phyloP scores from a whole-genome alignment of 805 yeast genomes.

The Wickerhamomyces kurtzmanii region DNA sequence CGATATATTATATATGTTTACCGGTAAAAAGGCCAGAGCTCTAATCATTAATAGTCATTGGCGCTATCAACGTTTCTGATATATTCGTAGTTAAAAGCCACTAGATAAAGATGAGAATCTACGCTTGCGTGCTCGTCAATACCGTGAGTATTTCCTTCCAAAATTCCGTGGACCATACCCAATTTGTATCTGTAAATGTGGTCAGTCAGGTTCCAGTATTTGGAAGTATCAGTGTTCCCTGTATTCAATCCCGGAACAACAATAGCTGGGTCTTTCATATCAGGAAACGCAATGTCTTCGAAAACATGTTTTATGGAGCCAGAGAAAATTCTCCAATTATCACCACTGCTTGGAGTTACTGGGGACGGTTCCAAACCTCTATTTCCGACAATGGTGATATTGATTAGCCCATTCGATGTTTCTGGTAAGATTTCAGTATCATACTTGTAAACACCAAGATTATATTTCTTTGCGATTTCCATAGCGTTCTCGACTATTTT shows the following conservation, averaged over 20 bases:
- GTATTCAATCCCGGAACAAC: conserved; percentile 53
- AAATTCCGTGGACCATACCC: conserved; percentile 23
- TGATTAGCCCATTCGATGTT: no score
- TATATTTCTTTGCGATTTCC: no score
- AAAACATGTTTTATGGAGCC: conserved; percentile 56
- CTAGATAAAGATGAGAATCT: conserved; percentile 40
- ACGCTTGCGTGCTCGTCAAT: conserved; percentile 46
- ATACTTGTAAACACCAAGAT: no score
- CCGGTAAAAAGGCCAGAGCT: no score
- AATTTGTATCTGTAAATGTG: conserved; percentile 58
- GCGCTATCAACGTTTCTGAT: conserved; percentile 29
- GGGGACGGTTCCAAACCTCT: conserved; percentile 41
- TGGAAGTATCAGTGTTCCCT: conserved; percentile 63
- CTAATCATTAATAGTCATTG: conserved; percentile 1
- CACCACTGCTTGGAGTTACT: conserved; percentile 33
- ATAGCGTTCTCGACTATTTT: no score
- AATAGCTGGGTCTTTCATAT: conserved; percentile 23
- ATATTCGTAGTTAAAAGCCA: conserved; percentile 41
- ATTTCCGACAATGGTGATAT: no score
- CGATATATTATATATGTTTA: no score
- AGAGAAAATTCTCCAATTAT: conserved; percentile 44
- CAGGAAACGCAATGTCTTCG: conserved; percentile 37
- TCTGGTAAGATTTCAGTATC: no score
- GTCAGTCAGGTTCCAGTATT: conserved; percentile 52
- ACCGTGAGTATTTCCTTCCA: conserved; percentile 35